Evolutionary conservation across 1,284 basidiomycete genomes (phyloP).

Genomic region (Psilocybe mexicana): DNA sequence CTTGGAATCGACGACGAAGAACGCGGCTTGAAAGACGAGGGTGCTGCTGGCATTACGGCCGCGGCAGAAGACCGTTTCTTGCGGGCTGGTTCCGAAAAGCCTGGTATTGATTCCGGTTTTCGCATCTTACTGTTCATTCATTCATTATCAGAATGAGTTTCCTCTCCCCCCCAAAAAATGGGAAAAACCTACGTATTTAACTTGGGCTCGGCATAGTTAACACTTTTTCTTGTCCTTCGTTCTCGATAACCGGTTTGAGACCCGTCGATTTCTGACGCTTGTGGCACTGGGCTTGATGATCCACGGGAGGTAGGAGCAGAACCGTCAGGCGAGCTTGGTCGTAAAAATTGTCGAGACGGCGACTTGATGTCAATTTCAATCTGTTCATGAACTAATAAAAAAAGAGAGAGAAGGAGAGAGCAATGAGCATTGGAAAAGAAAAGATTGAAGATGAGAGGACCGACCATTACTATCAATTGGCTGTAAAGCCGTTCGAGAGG

Average conservation of each 20-base stretch:
- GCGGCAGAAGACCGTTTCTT: constrained; percentile 43
- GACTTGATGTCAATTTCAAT: constrained; percentile 32
- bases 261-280: constrained; percentile 35
- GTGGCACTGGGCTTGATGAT: constrained; percentile 49
- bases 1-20: constrained; percentile 12
- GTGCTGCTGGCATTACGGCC: constrained; percentile 27
- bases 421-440: neutral
- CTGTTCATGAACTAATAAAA: constrained; percentile 31
- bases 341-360: constrained; percentile 24
- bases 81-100: constrained; percentile 30
- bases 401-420: too few species aligned
- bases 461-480: constrained; percentile 43
- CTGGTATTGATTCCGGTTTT: constrained; percentile 67
- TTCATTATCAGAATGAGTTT: neutral
- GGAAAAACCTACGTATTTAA: constrained; percentile 67
- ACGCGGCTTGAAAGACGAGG: constrained; percentile 18
- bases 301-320: constrained; percentile 35
- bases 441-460: neutral
- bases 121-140: constrained; percentile 69
- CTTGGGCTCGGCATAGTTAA: constrained; percentile 89
- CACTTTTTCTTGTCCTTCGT: constrained; percentile 72
- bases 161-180: neutral
- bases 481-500: constrained; percentile 35
- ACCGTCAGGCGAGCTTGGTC: constrained; percentile 22
- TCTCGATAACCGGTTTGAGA: constrained; percentile 50